Evolutionary conservation across 805 yeast species (phyloP).

Genomic region (Lipomyces anomalus): DNA sequence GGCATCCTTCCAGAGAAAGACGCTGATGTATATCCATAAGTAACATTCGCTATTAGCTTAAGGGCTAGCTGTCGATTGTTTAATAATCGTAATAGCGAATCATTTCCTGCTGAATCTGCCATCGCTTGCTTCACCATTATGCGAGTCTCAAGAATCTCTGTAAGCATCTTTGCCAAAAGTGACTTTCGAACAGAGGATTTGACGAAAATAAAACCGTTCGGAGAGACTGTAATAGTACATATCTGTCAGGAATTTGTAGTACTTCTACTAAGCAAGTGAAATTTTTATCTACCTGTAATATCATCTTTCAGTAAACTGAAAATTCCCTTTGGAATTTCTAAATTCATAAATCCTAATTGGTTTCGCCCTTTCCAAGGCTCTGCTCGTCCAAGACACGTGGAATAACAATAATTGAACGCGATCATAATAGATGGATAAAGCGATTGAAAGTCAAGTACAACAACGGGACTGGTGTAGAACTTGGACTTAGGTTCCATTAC

Average conservation of each 20-base stretch:
- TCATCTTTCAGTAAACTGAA: conserved; percentile 48
- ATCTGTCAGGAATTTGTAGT: too few relatives aligned
- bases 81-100: conserved; percentile 43
- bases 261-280: background rate
- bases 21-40: conserved; percentile 94
- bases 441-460: conserved; percentile 90
- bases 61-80: conserved; percentile 79
- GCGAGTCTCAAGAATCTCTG: conserved; percentile 75
- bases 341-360: conserved; percentile 35
- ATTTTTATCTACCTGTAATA: conserved; percentile 34
- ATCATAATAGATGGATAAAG: conserved; percentile 88
- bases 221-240: conserved; percentile 53
- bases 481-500: conserved; percentile 88
- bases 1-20: conserved; percentile 97
- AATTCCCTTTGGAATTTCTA: conserved; percentile 53
- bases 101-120: conserved; percentile 36
- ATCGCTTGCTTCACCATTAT: conserved; percentile 72
- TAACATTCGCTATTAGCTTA: conserved; percentile 87
- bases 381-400: conserved; percentile 39
- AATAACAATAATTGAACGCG: conserved; percentile 77
- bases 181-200: conserved; percentile 63
- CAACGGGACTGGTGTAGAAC: conserved; percentile 79
- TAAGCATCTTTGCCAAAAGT: conserved; percentile 72
- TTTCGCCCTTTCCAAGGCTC: conserved; percentile 32
- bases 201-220: conserved; percentile 81